These are phyloP conservation scores for Solanum lycopersicoides DNA, from an alignment of 257 asterid species.

Conservation along the genomic window DNA sequence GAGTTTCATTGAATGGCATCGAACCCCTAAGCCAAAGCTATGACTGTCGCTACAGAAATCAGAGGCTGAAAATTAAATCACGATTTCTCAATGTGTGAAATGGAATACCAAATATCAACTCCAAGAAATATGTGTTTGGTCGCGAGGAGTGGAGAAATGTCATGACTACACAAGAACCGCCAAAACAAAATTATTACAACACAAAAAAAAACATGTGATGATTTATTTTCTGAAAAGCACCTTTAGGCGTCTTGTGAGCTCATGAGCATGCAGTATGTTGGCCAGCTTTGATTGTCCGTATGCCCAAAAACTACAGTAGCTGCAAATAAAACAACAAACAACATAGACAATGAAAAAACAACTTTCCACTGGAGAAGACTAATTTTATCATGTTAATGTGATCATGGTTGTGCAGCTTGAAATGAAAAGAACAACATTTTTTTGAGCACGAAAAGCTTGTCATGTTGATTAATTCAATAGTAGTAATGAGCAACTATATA, in stretches of 20 bases:
- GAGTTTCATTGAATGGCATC: not conserved
- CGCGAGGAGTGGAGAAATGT: not conserved
- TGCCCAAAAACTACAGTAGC: conserved; percentile 43
- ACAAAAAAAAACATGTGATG: not conserved
- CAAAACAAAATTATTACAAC: not conserved
- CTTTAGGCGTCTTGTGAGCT: conserved; percentile 55
- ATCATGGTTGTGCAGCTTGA: not conserved
- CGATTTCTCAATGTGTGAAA: not conserved
- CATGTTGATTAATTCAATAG: not conserved
- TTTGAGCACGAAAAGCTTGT: not conserved
- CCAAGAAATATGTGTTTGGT: not conserved
- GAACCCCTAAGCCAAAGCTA: not conserved
- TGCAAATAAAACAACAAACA: conserved; percentile 16
- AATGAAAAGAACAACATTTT: not conserved
- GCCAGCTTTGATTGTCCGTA: conserved; percentile 87
- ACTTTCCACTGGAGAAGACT: not conserved
- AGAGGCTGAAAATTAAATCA: not conserved
- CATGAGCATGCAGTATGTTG: conserved; percentile 61
- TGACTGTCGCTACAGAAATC: not conserved
- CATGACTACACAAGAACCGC: not conserved
- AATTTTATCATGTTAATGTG: not conserved
- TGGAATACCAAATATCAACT: not conserved
- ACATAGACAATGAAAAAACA: not conserved
- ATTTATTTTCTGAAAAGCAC: conserved; percentile 11
- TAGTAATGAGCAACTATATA: not conserved